Evolutionary conservation across 2,329 filamentous ascomycete genomes (phyloP).

Genomic region (Sclerotinia trifoliorum): DNA sequence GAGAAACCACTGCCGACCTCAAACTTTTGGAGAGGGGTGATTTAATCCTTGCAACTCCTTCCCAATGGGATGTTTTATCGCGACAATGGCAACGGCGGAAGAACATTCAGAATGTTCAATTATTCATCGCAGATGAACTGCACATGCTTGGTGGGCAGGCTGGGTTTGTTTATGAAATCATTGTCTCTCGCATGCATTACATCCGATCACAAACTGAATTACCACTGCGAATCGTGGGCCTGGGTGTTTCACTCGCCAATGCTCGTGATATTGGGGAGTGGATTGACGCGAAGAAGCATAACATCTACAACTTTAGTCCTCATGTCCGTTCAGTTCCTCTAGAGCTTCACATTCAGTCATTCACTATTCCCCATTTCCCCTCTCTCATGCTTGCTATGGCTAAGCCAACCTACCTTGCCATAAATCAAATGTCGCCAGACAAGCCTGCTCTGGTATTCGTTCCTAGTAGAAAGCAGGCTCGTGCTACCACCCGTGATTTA

Average conservation of each 20-base stretch:
- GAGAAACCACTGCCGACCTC: conserved; percentile 87
- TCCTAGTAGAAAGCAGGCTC: conserved; percentile 88
- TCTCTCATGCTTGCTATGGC: conserved; percentile 99
- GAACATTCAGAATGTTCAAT: conserved; percentile 84
- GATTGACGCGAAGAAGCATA: conserved; percentile 97
- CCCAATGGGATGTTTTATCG: conserved; percentile 94
- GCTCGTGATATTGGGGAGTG: conserved; percentile 94
- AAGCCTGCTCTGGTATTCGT: conserved; percentile 92
- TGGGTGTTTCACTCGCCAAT: conserved; percentile 90
- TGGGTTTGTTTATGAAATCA: conserved; percentile 91
- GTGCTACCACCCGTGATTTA: conserved; percentile 81
- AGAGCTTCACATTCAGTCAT: conserved; percentile 93
- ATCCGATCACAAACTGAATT: conserved; percentile 86
- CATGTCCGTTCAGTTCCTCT: conserved; percentile 84
- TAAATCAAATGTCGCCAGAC: conserved; percentile 82
- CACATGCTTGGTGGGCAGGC: conserved; percentile 85
- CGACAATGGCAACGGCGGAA: conserved; percentile 95
- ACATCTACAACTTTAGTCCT: conserved; percentile 98
- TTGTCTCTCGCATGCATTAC: conserved; percentile 97
- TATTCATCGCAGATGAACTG: conserved; percentile 94
- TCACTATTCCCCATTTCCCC: conserved; percentile 93
- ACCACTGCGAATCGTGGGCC: conserved; percentile 79
- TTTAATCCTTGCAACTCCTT: conserved; percentile 85
- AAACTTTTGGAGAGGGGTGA: conserved; percentile 86
- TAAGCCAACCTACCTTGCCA: conserved; percentile 85